These are phyloP conservation scores for Lobosporangium transversale DNA, from an alignment of 192 early-diverging fungal species.

Conservation along the genomic window DNA sequence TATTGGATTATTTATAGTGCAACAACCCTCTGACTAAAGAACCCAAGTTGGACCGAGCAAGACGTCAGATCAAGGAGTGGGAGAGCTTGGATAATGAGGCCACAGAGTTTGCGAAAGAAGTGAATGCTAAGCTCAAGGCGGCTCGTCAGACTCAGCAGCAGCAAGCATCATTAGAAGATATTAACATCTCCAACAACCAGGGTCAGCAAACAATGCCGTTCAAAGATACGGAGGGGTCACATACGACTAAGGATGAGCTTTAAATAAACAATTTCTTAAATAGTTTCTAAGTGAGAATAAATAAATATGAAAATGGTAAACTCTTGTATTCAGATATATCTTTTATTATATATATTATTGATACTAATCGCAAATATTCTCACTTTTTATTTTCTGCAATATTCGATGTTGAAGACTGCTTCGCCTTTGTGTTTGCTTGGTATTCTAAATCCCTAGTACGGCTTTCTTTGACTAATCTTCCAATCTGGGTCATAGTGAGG, in stretches of 20 bases:
- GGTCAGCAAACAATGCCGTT: background rate
- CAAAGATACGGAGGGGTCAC: background rate
- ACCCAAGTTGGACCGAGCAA: conserved; percentile 95
- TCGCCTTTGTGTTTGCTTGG: conserved; percentile 12
- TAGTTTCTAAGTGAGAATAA: too few relatives aligned
- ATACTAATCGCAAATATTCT: too few relatives aligned
- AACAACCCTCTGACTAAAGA: conserved; percentile 99
- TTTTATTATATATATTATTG: too few relatives aligned
- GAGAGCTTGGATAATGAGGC: conserved; percentile 81
- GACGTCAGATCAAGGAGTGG: conserved; percentile 95
- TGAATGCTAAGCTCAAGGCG: conserved; percentile 30
- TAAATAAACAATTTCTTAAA: too few relatives aligned
- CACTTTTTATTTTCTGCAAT: too few relatives aligned
- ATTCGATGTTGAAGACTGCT: too few relatives aligned
- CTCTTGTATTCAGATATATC: too few relatives aligned
- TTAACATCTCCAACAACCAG: too few relatives aligned
- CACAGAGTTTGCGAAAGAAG: conserved; percentile 55
- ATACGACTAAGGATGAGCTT: conserved; percentile 32
- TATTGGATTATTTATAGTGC: conserved; percentile 75
- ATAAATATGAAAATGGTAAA: too few relatives aligned
- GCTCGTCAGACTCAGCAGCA: conserved; percentile 12
- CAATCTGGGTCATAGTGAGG: conserved; percentile 56
- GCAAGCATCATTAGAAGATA: too few relatives aligned
- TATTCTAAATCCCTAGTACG: conserved; percentile 37
- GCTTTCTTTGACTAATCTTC: conserved; percentile 39